Conservation (phyloP, 768 basidiomycete genomes). For the Dacryopinax spathularia region DNA sequence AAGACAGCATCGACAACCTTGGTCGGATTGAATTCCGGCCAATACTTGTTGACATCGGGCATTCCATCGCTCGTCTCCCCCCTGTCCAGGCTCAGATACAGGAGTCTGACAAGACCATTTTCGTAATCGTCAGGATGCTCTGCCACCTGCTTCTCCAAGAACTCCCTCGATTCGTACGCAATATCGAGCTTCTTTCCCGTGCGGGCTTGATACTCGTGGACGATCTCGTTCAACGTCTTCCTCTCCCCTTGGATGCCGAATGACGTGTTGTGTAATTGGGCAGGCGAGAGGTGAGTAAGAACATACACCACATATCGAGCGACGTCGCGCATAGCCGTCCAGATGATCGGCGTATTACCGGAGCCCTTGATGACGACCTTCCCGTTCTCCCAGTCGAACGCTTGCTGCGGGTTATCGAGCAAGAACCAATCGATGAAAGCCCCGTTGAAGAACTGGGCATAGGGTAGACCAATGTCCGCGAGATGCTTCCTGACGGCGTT, state of each 20-base stretch:
- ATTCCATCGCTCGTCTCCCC: too few relatives aligned
- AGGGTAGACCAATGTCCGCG: constrained; percentile 11
- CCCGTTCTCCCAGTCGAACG: constrained; percentile 15
- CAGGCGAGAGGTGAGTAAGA: constrained; percentile 10
- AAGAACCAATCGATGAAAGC: constrained; percentile 8
- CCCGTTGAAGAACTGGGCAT: constrained; percentile 12
- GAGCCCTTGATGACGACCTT: constrained; percentile 9
- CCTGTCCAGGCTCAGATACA: neutral
- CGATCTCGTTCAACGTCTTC: constrained; percentile 13
- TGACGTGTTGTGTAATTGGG: neutral
- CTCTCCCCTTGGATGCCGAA: neutral
- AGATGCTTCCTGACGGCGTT: neutral
- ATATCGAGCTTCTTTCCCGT: constrained; percentile 14
- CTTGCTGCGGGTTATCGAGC: too few relatives aligned
- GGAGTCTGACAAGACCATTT: neutral
- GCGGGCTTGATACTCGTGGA: constrained; percentile 11
- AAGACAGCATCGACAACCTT: constrained; percentile 9
- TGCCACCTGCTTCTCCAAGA: constrained; percentile 7
- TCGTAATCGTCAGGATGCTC: constrained; percentile 10
- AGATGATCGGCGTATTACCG: constrained; percentile 12
- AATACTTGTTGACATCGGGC: constrained; percentile 7
- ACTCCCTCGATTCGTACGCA: constrained; percentile 9
- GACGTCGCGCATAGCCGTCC: constrained; percentile 12
- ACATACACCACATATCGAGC: constrained; percentile 14
- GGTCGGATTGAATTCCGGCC: constrained; percentile 16